Evolutionary conservation across 371 early-diverging fungal genomes (phyloP), one percentile per base, ranked within the genome.

Genomic region (Parasitella parasitica): DNA sequence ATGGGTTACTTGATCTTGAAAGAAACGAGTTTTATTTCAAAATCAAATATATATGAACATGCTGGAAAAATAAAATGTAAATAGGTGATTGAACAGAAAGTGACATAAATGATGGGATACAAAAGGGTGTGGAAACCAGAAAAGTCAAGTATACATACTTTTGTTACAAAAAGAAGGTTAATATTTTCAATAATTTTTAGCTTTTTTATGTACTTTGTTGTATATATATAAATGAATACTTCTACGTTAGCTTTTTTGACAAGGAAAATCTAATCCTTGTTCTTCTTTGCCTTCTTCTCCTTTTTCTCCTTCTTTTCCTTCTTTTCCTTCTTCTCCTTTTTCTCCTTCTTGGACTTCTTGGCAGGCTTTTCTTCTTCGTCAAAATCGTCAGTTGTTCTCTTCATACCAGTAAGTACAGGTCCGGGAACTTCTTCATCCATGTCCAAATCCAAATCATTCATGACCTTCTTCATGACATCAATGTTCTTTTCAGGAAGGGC

Each of bases 391-490:
- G 68, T 66, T 18, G 64, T 36, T 59, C 75, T 73, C 70, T 76
- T 73, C 57, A 69, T 69, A 50, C 57, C 71, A 36, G 37, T 54
- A 37, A 39, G 28, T 20, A 38, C 49, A 24, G 46, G 26, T 15
- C 52, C 52, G 22, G 48, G 38, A 38, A 27, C 39, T 27, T n/a
- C n/a, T n/a, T 85, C 85, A 49, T 82, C 85, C n/a, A 78, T 89
- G 73, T 81, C 86, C 56, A 79, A 71, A 15, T 75, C 86, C 54
- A 89, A 78, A 37, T 81, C 83, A 64, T 89, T 87, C 57, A 96
- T 77, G 48, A 95, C 97, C 75, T 86, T 85, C 76, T 89, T 81
- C 96, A 99, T 95, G 48, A 95, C 94, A 61, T 94, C 97, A 57
- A 90, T 80, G 80, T 97, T 99, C 90, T 91, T 96, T 53, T 89